Base-by-base conservation (phyloP, 2,329 filamentous ascomycete genomes). In the Plenodomus biglobosus region DNA sequence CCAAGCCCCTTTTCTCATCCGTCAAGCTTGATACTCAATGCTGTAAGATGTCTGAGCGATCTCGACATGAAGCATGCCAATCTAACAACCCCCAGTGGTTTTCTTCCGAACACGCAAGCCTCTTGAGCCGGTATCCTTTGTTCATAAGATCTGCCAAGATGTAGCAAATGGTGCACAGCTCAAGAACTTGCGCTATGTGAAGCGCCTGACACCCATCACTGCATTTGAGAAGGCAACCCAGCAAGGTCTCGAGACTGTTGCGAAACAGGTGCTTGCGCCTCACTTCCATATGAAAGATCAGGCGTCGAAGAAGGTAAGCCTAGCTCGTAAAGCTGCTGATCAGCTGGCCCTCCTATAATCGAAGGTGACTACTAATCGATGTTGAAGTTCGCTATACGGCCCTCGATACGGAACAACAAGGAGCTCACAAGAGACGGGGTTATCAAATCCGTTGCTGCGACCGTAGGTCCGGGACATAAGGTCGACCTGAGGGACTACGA, bases 401-500 rank as follows among this genome's bases (percentile, higher is more conserved):
- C 86, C n/a, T 87, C 83, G 13, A 83, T 90, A 52, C 84, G 89
- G 46, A 89, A 88, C 62, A 85, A 92, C 71, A 85, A 78, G 58
- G 78, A 78, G 3, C 77, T 92, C 52, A 86, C 82, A 58, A 81
- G 88, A 49, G 82, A 85, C 55, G 76, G 76, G 16, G 78, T 92
- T 40, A 92, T 94, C 69, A 83, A 86, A 62, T 82, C 80, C 54
- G 80, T 92, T 54, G 89, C 88, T 3, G 75, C 77, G 34, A 73
- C 85, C 22, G 81, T 91, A 52, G 83, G 84, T 41, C 74, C 79
- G 8, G 78, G 79, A 34, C 89, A 94, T 72, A 87, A 85, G 62
- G 90, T 94, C 49, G 84, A 92, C 61, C 80, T 95, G n/a, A 82
- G 79, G 40, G 80, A 79, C n/a, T 88, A 88, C 27, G 88, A 92